phyloP scores from a whole-genome alignment of 352 stramenopile genomes.

The Phytophthora sp. region DNA sequence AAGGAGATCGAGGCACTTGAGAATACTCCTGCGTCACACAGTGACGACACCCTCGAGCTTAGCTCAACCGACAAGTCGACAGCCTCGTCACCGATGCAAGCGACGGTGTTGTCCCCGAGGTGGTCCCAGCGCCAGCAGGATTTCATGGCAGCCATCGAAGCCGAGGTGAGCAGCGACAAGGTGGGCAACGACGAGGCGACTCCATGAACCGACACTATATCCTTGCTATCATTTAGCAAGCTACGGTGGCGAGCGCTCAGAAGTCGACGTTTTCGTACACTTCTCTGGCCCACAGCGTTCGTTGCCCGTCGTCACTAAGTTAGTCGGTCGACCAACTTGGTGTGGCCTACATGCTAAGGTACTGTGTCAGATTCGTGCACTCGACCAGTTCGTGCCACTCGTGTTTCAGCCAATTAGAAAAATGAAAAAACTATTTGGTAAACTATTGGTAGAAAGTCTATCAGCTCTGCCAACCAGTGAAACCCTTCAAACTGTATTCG shows the following conservation, averaged over 20 bases:
- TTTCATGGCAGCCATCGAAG: conserved; percentile 29
- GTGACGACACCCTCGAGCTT: conserved; percentile 1
- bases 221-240: too few species aligned
- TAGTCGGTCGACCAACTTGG: too few species aligned
- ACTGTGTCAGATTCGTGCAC: too few species aligned
- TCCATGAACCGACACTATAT: too few species aligned
- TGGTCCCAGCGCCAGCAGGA: conserved; percentile 22
- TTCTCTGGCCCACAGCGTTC: too few species aligned
- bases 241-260: too few species aligned
- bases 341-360: too few species aligned
- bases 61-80: conserved; percentile 4
- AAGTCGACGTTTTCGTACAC: too few species aligned
- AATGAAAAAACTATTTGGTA: not conserved
- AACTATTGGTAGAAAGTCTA: not conserved
- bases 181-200: conserved; percentile 1
- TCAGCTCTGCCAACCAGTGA: not conserved
- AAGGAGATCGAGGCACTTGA: not conserved
- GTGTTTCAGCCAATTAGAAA: too few species aligned
- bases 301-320: too few species aligned
- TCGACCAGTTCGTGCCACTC: too few species aligned
- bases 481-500: not conserved
- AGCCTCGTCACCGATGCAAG: not conserved
- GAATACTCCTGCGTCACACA: conserved; percentile 2
- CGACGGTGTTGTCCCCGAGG: conserved; percentile 5
- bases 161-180: conserved; percentile 11